These are phyloP conservation scores for Cryptococcus maquisensis DNA, from an alignment of 1,284 basidiomycete species.

Conservation along the genomic window DNA sequence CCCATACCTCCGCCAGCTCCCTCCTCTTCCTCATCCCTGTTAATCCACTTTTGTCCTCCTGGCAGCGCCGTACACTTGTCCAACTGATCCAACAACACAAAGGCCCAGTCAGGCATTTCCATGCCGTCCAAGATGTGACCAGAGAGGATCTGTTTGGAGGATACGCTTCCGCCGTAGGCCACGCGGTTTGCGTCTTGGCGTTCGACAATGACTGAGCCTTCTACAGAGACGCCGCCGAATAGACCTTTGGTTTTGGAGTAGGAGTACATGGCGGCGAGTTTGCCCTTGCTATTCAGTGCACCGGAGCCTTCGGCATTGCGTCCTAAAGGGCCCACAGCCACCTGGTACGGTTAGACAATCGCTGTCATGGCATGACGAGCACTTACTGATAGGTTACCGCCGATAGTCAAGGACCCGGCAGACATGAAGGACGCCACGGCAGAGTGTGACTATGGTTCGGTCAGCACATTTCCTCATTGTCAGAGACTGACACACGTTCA, in stretches of 20 bases:
- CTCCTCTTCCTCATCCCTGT: conserved; percentile 51
- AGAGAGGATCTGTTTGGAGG: conserved; percentile 71
- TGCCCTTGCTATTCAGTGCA: conserved; percentile 77
- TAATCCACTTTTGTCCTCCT: conserved; percentile 63
- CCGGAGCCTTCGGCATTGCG: conserved; percentile 91
- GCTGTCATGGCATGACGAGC: not conserved
- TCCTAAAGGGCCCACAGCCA: conserved; percentile 90
- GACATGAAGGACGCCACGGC: conserved; percentile 85
- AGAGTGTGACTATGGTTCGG: conserved; percentile 42
- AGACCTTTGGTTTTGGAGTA: conserved; percentile 93
- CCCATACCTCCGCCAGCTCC: conserved; percentile 36
- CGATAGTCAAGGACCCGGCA: conserved; percentile 83
- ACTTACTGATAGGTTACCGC: conserved; percentile 74
- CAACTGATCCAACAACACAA: conserved; percentile 65
- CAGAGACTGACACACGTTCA: conserved; percentile 62
- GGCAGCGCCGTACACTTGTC: conserved; percentile 68
- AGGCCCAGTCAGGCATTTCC: conserved; percentile 71
- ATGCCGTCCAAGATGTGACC: conserved; percentile 50
- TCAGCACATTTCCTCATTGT: not conserved
- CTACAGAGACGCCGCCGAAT: conserved; percentile 73
- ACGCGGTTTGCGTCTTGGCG: conserved; percentile 83
- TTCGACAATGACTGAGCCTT: conserved; percentile 92
- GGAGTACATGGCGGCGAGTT: conserved; percentile 91
- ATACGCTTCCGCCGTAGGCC: conserved; percentile 71
- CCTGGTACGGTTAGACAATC: conserved; percentile 6